Conservation (phyloP, 139 green algal species). For the Eudorina sp. region DNA sequence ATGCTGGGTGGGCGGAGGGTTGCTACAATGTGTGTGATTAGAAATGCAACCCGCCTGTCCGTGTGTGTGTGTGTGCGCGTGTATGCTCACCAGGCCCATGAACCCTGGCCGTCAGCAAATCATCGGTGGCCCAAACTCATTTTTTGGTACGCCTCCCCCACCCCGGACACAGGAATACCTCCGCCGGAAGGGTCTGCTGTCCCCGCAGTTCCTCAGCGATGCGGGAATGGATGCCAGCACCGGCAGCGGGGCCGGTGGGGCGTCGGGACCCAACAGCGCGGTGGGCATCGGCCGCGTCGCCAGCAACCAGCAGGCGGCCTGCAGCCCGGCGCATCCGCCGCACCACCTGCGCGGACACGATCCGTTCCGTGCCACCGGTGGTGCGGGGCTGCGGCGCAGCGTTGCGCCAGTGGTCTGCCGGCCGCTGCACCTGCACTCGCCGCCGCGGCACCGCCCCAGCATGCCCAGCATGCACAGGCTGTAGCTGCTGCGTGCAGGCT, state of each 20-base stretch:
- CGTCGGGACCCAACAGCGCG: not conserved
- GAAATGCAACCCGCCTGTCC: too few relatives aligned
- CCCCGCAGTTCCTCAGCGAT: not conserved
- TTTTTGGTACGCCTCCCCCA: not conserved
- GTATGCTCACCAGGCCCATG: not conserved
- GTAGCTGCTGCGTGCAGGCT: not conserved
- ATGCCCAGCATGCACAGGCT: constrained; percentile 20
- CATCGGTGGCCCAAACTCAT: not conserved
- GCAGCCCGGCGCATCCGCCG: constrained; percentile 11
- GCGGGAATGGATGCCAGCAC: not conserved
- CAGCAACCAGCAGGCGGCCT: constrained; percentile 16
- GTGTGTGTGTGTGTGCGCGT: not conserved
- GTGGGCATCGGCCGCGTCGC: not conserved
- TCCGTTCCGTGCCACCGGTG: not conserved
- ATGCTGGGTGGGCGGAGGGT: too few relatives aligned
- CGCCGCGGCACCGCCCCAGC: not conserved
- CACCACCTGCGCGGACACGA: constrained; percentile 4
- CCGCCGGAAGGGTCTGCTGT: not conserved
- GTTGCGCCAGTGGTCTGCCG: constrained; percentile 5
- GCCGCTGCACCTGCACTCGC: not conserved
- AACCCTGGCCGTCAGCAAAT: not conserved
- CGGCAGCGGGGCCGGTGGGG: not conserved
- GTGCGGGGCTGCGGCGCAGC: constrained; percentile 4
- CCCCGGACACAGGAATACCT: constrained; percentile 6
- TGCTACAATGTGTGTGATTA: not conserved